Percentiles rank a stretch among this genome's conserved stretches.
phyloP scores from a whole-genome alignment of 2,329 filamentous ascomycete species.

The Fusarium xylarioides region DNA sequence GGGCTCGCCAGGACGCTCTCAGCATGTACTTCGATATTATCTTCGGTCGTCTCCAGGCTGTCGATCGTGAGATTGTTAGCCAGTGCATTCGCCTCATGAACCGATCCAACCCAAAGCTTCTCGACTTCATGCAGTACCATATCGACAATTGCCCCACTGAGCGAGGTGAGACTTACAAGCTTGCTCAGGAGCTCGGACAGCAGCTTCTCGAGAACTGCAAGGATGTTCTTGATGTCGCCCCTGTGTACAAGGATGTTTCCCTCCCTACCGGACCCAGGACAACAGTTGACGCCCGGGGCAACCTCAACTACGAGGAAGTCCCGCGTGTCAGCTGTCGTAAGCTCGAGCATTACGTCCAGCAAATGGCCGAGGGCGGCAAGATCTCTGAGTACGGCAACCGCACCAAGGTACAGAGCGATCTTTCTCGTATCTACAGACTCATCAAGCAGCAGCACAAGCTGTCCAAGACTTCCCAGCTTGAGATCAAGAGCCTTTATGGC shows the following conservation, averaged over 20 bases:
- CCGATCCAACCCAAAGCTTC: constrained; percentile 91
- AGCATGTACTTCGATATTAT: constrained; percentile 99
- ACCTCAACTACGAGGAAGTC: constrained; percentile 89
- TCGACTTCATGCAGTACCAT: constrained; percentile 99
- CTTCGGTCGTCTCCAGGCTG: constrained; percentile 89
- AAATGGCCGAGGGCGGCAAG: constrained; percentile 98
- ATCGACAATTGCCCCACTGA: constrained; percentile 99
- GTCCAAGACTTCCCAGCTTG: constrained; percentile 93
- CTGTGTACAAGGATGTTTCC: constrained; percentile 95
- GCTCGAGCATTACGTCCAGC: constrained; percentile 96
- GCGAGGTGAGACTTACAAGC: constrained; percentile 94
- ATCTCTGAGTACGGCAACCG: constrained; percentile 99
- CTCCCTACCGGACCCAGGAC: constrained; percentile 92
- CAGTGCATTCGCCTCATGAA: constrained; percentile 99
- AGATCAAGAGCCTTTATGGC: constrained; percentile 94
- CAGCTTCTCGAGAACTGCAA: constrained; percentile 98
- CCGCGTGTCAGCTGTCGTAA: constrained; percentile 91
- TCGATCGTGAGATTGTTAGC: constrained; percentile 98
- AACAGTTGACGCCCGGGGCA: constrained; percentile 90
- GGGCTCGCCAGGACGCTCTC: constrained; percentile 95
- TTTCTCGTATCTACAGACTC: constrained; percentile 95
- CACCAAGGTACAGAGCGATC: constrained; percentile 96
- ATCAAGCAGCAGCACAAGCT: constrained; percentile 99
- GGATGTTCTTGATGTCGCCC: constrained; percentile 83
- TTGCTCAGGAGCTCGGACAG: constrained; percentile 93